A percentile compares a stretch with the other conserved stretches of the same genome.
Conservation (phyloP, 2,329 filamentous ascomycete species). For the Fusarium temperatum region DNA sequence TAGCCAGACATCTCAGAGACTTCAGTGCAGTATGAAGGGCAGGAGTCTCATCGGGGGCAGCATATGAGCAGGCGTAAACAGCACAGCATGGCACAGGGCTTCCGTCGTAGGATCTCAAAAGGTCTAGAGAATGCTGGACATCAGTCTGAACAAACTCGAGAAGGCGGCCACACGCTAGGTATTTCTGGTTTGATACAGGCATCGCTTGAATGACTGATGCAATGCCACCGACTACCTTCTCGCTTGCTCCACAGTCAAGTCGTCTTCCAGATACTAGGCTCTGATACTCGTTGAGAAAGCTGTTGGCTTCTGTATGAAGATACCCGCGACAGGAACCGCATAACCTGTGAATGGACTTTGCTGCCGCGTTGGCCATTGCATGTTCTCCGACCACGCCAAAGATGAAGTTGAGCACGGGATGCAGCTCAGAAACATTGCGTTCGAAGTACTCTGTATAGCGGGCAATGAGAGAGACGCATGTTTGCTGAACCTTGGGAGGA, state of each 20-base stretch:
- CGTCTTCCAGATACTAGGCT: constrained; percentile 62
- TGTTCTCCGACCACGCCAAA: constrained; percentile 74
- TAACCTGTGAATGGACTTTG: constrained; percentile 76
- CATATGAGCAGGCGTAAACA: constrained; percentile 39
- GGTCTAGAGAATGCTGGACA: constrained; percentile 42
- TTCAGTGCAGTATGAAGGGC: constrained; percentile 59
- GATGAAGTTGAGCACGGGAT: constrained; percentile 76
- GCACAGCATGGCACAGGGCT: constrained; percentile 36
- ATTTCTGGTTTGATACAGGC: constrained; percentile 66
- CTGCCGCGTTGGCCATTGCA: constrained; percentile 71
- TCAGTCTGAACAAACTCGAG: constrained; percentile 68
- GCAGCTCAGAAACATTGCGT: constrained; percentile 71
- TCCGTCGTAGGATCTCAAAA: constrained; percentile 19
- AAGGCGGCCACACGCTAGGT: constrained; percentile 49
- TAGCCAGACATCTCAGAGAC: constrained; percentile 73
- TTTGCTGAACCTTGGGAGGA: constrained; percentile 71
- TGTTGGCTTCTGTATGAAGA: constrained; percentile 71
- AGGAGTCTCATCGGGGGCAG: constrained; percentile 53
- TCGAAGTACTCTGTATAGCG: constrained; percentile 81
- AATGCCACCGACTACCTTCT: constrained; percentile 78
- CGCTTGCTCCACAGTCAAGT: constrained; percentile 75
- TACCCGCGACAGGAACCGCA: constrained; percentile 79
- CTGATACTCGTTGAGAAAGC: constrained; percentile 77
- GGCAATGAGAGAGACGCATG: constrained; percentile 75
- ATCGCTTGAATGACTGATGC: constrained; percentile 80